Percentiles rank a stretch among this genome's conserved stretches.
Conservation (phyloP, 1,284 basidiomycete species). For the Rhodotorula sp. region DNA sequence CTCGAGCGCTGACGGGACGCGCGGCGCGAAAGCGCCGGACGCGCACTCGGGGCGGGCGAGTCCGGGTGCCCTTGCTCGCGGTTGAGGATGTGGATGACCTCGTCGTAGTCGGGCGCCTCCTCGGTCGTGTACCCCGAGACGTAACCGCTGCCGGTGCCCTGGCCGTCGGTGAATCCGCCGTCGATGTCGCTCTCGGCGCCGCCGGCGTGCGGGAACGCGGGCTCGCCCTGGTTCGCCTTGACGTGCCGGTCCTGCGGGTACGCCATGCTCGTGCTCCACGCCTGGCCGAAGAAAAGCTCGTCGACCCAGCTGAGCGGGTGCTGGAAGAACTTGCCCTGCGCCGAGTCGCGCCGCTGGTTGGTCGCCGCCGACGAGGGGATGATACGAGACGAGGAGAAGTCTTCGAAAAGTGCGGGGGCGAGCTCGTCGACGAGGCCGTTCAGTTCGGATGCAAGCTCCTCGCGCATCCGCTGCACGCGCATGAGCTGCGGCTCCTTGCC, state of each 20-base stretch:
- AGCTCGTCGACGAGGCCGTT: constrained; percentile 74
- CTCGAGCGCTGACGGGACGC: constrained; percentile 26
- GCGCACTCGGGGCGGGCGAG: neutral
- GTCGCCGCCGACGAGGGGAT: constrained; percentile 65
- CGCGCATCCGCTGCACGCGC: constrained; percentile 75
- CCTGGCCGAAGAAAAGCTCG: constrained; percentile 73
- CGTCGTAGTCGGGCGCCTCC: constrained; percentile 57
- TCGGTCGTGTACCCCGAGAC: constrained; percentile 53
- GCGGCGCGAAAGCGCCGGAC: constrained; percentile 18
- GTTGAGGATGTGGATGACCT: constrained; percentile 46
- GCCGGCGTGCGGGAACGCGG: constrained; percentile 43
- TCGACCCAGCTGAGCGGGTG: constrained; percentile 89
- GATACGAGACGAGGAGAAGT: constrained; percentile 83
- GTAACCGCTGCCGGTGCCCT: constrained; percentile 51
- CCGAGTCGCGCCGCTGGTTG: constrained; percentile 2
- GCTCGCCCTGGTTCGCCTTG: neutral
- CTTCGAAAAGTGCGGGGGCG: constrained; percentile 81
- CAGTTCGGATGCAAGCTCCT: constrained; percentile 81
- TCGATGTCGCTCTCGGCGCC: constrained; percentile 45
- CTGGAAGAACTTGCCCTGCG: constrained; percentile 44
- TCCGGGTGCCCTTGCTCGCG: constrained; percentile 33
- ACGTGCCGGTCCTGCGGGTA: constrained; percentile 17
- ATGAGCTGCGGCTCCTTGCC: constrained; percentile 85
- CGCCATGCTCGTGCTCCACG: constrained; percentile 65
- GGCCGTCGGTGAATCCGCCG: constrained; percentile 45